Base-by-base conservation (phyloP, 2,329 filamentous ascomycete species). In the Trichoderma breve region DNA sequence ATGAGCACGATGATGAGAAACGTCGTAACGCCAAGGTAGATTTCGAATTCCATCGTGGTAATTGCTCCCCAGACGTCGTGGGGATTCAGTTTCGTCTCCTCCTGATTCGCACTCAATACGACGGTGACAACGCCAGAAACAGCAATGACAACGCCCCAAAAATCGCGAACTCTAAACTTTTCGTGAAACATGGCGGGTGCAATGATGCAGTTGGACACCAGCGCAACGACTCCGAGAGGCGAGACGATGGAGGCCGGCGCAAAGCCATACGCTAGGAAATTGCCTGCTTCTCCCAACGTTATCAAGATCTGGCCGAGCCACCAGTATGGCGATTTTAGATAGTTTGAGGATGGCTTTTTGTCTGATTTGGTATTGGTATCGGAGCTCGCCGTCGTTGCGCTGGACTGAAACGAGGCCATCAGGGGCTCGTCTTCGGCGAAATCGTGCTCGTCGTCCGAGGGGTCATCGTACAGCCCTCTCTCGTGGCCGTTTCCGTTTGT, bases 161-260 rank as follows among this genome's bases (percentile, higher is more conserved):
- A 92, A 81, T 99, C 96, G 65, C 94, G 89, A 76, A 86, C 87
- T 39, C 96, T 91, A 78, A 99, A 98, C 65, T 86, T 87, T 83
- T 99, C 96, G 79, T 97, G 95, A 75, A 99, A 91, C 86, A 99
- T 91, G 74, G 96, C 90, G 0, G 96, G 96, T 3, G 96, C 96
- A 79, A 99, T 97, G 73, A 99, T 89, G 81, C 96, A 99, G 82
- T 99, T 99, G 58, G 95, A 97, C 60, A 99, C 91, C 74, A 99
- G 85, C 2, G 96, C 96, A 14, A 99, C 96, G n/a, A 99, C 96
- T 11, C 96, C 96, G 6, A 99, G 86, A 0, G 96, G 96, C 39
- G 95, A 98, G 55, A 99, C 96, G 77, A 99, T 98, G 15, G 96
- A 98, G 8, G 96, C 96, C 4, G 96, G 96, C 34, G 96, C 96